These are phyloP conservation scores for Ustilago shanxiensis DNA, from an alignment of 1,284 basidiomycete species.

Conservation along the genomic window DNA sequence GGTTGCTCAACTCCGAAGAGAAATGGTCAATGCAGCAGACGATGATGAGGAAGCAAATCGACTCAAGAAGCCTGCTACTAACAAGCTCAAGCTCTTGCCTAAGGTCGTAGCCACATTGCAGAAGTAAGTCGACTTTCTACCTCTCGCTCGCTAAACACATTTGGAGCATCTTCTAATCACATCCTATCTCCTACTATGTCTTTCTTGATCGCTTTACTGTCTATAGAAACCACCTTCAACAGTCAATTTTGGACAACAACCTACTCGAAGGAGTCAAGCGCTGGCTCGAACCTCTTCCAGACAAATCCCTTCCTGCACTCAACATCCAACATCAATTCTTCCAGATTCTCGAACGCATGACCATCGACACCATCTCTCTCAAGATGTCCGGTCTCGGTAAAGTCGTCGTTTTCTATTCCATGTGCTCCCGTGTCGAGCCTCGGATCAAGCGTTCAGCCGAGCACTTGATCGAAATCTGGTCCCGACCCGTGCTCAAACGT, in stretches of 20 bases:
- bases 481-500: conserved; percentile 66
- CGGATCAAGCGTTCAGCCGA: conserved; percentile 84
- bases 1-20: conserved; percentile 83
- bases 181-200: not conserved
- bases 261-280: conserved; percentile 87
- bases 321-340: conserved; percentile 97
- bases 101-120: conserved; percentile 92
- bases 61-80: conserved; percentile 84
- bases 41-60: conserved; percentile 85
- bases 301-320: conserved; percentile 90
- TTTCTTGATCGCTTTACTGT: not conserved
- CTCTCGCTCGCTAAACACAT: no score
- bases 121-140: conserved; percentile 74
- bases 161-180: not conserved
- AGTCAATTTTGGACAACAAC: conserved; percentile 95
- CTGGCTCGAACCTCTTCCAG: conserved; percentile 95
- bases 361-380: conserved; percentile 89
- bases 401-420: conserved; percentile 94
- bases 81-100: conserved; percentile 86
- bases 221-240: conserved; percentile 78
- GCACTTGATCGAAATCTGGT: conserved; percentile 78
- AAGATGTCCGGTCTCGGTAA: conserved; percentile 93
- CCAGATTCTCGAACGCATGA: conserved; percentile 81
- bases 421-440: conserved; percentile 84
- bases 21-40: conserved; percentile 88